phyloP scores from a whole-genome alignment of 2,329 filamentous ascomycete species.

The Ilyonectria robusta region DNA sequence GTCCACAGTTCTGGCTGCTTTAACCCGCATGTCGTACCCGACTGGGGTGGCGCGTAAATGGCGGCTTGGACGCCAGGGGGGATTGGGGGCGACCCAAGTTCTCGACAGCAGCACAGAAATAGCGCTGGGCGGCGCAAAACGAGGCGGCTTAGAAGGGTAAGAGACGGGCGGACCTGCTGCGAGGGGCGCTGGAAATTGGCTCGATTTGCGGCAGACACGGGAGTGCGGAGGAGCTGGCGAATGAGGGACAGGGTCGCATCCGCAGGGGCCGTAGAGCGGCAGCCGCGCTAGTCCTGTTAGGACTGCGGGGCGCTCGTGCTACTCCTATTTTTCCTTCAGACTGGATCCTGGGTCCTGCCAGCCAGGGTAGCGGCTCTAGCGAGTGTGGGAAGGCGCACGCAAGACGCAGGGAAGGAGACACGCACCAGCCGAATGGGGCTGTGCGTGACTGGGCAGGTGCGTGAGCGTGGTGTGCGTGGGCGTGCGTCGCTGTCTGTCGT shows the following conservation, averaged over 20 bases:
- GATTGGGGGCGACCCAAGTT: not conserved
- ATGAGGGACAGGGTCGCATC: slow-evolving; percentile 12
- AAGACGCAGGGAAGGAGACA: slow-evolving; percentile 22
- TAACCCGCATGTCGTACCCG: slow-evolving; percentile 3
- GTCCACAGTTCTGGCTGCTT: slow-evolving; percentile 20
- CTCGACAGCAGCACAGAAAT: not conserved
- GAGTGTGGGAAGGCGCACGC: slow-evolving; percentile 26
- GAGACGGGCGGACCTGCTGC: not conserved
- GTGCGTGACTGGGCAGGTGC: slow-evolving; percentile 15
- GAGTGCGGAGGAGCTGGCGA: slow-evolving; percentile 10
- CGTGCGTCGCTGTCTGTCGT: slow-evolving; percentile 21
- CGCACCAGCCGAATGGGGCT: slow-evolving; percentile 25
- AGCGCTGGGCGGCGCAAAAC: slow-evolving; percentile 1
- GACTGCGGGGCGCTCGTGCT: slow-evolving; percentile 7
- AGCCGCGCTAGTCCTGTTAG: slow-evolving; percentile 11
- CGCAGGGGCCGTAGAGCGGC: slow-evolving; percentile 21
- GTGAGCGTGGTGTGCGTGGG: slow-evolving; percentile 11
- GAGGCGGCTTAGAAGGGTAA: slow-evolving; percentile 1
- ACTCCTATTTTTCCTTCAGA: slow-evolving; percentile 24
- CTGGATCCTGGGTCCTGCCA: slow-evolving; percentile 7
- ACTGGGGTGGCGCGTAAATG: slow-evolving; percentile 3
- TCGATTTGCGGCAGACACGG: not conserved
- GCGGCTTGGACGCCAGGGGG: slow-evolving; percentile 4
- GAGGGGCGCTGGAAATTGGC: not conserved
- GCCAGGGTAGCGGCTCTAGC: not conserved